Evolutionary conservation across 371 early-diverging fungal species (phyloP).

Genomic region (Lichtheimia ornata): DNA sequence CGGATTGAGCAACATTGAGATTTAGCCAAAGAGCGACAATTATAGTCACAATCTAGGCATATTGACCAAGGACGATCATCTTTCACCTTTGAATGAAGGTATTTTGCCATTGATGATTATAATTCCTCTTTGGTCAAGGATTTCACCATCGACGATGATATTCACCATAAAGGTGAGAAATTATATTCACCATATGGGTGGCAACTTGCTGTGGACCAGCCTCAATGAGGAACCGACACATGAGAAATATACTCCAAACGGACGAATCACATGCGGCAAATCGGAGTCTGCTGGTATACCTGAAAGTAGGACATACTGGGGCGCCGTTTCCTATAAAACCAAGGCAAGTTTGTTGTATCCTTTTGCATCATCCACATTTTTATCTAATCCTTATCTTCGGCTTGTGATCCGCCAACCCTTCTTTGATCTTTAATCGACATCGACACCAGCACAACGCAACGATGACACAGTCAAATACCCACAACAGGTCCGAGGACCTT

Average conservation of each 20-base stretch:
- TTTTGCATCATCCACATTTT: not conserved
- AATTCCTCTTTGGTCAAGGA: too few species aligned
- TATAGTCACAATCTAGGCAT: too few species aligned
- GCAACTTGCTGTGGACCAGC: too few species aligned
- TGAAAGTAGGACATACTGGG: not conserved
- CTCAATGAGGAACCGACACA: too few species aligned
- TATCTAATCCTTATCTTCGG: not conserved
- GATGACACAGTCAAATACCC: constrained; percentile 4
- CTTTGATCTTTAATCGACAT: not conserved
- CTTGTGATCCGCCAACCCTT: constrained; percentile 1
- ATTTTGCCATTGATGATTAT: too few species aligned
- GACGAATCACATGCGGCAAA: constrained; percentile 4
- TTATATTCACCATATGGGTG: too few species aligned
- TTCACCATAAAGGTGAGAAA: too few species aligned
- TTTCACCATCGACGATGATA: too few species aligned
- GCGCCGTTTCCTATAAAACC: constrained; percentile 1
- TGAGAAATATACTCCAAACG: not conserved
- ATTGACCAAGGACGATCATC: too few species aligned
- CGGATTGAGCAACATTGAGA: too few species aligned
- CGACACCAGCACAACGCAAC: not conserved
- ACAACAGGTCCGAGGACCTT: constrained; percentile 7
- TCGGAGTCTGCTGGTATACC: not conserved
- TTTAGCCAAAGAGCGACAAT: too few species aligned
- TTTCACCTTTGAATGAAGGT: too few species aligned
- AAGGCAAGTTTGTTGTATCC: not conserved